Evolutionary conservation across 495 filamentous ascomycete genomes (phyloP).

Genomic region (Neurospora sp.): DNA sequence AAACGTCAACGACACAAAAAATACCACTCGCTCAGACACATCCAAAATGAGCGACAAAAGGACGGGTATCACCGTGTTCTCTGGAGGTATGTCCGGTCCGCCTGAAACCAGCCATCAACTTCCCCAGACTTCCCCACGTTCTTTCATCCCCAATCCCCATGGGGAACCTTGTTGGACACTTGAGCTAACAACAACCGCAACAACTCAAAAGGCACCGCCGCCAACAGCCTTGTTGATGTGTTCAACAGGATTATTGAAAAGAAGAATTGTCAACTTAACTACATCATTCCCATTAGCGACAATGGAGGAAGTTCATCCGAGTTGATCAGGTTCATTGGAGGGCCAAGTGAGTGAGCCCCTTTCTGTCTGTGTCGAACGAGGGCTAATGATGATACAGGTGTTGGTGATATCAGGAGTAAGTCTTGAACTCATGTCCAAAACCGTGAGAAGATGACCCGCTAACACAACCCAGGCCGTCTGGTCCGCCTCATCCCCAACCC

Average conservation of each 20-base stretch:
- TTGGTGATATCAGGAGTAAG: slow-evolving; percentile 84
- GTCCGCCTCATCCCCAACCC: slow-evolving; percentile 78
- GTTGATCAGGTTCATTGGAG: slow-evolving; percentile 84
- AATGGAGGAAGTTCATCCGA: slow-evolving; percentile 91
- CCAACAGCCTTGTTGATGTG: slow-evolving; percentile 88
- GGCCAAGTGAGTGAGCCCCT: slow-evolving; percentile 42
- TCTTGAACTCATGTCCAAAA: neutral
- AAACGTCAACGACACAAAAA: neutral
- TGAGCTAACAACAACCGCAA: neutral
- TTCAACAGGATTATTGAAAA: slow-evolving; percentile 66
- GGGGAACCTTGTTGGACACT: neutral
- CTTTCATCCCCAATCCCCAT: neutral
- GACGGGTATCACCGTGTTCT: slow-evolving; percentile 20
- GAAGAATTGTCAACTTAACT: slow-evolving; percentile 60
- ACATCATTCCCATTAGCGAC: slow-evolving; percentile 89
- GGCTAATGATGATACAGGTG: slow-evolving; percentile 37
- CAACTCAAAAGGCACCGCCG: slow-evolving; percentile 63
- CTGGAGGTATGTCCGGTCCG: slow-evolving; percentile 16
- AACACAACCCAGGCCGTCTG: slow-evolving; percentile 51
- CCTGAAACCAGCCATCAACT: neutral
- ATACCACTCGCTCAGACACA: neutral
- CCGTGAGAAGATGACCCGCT: neutral
- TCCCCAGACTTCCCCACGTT: neutral
- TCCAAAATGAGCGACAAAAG: neutral
- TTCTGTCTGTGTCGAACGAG: neutral